Base-by-base conservation (phyloP, 2,329 filamentous ascomycete species). In the Orbilia ellipsospora region DNA sequence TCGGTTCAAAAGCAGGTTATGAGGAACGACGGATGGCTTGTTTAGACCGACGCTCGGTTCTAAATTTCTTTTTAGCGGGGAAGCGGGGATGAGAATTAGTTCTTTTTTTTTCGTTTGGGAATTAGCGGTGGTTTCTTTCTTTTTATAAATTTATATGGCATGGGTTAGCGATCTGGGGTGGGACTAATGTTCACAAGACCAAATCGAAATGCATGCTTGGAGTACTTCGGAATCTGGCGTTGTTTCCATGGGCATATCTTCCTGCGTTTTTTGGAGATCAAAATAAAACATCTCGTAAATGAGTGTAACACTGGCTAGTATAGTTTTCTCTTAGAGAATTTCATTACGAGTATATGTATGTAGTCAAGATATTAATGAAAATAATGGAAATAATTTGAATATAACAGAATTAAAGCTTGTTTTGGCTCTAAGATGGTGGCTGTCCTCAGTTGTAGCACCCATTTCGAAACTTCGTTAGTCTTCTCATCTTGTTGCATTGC, bases 11-110 rank as follows among this genome's bases (percentile, higher is more conserved):
- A 50, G 59, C 59, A 65, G 50, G 12, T 45, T 15, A 51, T 75
- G 54, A 64, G 72, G 28, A 65, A 26, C 8, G 72, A 75, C 20
- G 72, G 72, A 16, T 75, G 72, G 72, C 42, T 75, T 36, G 59
- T 75, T 54, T 75, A 48, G 44, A 36, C 10, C 31, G 44, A 48
- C 5, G 16, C 44, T 15, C 13, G 44, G 13, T 12, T 48, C 8
- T 18, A 48, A 18, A 2, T 48, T 48, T 48, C 8, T 36, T 36
- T 36, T 36, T 6, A 36, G 31, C 31, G 31, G 31, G 31, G 31
- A 36, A 36, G 10, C 31, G 16, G 16, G 44, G 16, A 48, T 18
- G 44, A 48, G 13, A 7, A 23, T 23, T 23, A 2, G 2, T 23
- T 23, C 4, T 23, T 23, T 23, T 23, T 48, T 48, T 10, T 48